Conservation (phyloP, 1,284 basidiomycete genomes). For the Heliocybe sulcata region DNA sequence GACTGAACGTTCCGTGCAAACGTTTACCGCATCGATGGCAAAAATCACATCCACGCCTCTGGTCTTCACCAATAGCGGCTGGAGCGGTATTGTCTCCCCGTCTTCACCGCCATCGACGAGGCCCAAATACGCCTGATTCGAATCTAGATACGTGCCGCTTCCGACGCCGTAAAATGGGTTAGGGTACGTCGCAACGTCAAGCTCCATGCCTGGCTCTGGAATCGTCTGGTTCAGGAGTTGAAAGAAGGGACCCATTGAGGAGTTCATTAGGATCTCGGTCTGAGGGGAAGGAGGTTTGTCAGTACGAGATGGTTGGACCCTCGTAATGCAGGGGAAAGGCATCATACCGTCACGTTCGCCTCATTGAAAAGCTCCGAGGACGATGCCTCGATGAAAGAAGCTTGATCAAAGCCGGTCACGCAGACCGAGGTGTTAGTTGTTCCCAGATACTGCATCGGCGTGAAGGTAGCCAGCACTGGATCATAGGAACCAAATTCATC, state of each 20-base stretch:
- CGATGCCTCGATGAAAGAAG: conserved; percentile 57
- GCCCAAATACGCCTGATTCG: conserved; percentile 36
- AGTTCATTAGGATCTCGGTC: conserved; percentile 24
- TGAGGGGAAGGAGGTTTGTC: neutral
- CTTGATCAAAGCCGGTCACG: conserved; percentile 60
- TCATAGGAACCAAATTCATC: conserved; percentile 42
- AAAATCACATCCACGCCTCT: conserved; percentile 62
- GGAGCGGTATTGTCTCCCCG: conserved; percentile 57
- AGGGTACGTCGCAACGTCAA: neutral
- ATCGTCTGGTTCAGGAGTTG: conserved; percentile 41
- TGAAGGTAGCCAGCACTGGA: conserved; percentile 51
- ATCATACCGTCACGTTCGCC: conserved; percentile 41
- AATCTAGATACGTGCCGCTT: conserved; percentile 32
- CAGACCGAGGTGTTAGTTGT: conserved; percentile 49
- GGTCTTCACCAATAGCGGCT: conserved; percentile 55
- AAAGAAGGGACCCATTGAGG: conserved; percentile 33
- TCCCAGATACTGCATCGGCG: conserved; percentile 51
- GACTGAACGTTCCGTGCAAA: neutral
- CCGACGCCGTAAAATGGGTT: conserved; percentile 47
- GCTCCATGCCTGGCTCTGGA: neutral
- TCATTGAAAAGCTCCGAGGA: conserved; percentile 19
- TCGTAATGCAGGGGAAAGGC: conserved; percentile 29
- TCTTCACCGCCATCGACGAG: conserved; percentile 57
- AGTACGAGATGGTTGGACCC: conserved; percentile 6
- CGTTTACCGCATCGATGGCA: conserved; percentile 42